phyloP scores from a whole-genome alignment of 1,284 basidiomycete genomes.

The Porogramme epimiltina region DNA sequence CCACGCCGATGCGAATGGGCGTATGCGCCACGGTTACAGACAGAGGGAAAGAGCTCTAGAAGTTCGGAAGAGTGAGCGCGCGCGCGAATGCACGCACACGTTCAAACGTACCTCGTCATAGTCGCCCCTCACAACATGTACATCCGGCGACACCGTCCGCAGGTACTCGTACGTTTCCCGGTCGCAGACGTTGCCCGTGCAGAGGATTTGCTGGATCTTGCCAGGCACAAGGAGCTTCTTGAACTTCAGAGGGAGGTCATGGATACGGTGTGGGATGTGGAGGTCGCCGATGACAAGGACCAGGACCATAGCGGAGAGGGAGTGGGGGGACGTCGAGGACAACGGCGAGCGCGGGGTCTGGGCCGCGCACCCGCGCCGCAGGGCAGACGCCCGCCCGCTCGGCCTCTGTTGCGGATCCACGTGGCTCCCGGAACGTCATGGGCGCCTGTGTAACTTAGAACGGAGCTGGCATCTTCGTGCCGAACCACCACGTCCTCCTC shows the following conservation, averaged over 20 bases:
- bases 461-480: neutral
- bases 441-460: conserved; percentile 17
- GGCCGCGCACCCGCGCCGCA: neutral
- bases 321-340: neutral
- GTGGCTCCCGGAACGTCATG: conserved; percentile 19
- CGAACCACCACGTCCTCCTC: conserved; percentile 7
- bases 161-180: conserved; percentile 97
- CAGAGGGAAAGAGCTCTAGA: conserved; percentile 75
- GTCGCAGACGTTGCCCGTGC: conserved; percentile 98
- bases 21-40: conserved; percentile 84
- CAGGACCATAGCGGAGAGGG: conserved; percentile 63
- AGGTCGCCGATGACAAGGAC: conserved; percentile 95
- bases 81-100: conserved; percentile 13
- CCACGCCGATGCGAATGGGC: conserved; percentile 90
- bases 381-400: neutral
- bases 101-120: conserved; percentile 81
- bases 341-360: conserved; percentile 1
- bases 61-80: neutral
- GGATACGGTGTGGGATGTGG: conserved; percentile 86
- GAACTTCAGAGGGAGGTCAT: conserved; percentile 95
- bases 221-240: conserved; percentile 96
- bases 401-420: conserved; percentile 5
- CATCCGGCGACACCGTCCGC: conserved; percentile 94
- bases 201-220: conserved; percentile 98
- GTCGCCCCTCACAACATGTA: conserved; percentile 92